Base-by-base conservation (phyloP, 139 green algal species). In the Volvox africanus region DNA sequence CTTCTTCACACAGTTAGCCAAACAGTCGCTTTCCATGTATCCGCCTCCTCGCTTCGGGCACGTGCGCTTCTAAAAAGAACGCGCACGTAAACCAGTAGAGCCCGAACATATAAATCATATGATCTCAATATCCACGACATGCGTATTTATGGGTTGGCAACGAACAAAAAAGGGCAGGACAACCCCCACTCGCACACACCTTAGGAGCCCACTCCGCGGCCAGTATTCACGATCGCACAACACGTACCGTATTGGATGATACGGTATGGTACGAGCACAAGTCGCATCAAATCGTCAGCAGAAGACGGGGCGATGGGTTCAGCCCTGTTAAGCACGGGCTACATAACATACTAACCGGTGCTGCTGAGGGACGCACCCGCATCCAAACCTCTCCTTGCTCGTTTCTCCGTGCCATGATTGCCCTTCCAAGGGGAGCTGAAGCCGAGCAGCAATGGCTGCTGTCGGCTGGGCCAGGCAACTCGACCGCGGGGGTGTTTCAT, bases 381-480 rank as follows among this genome's bases (percentile, higher is more conserved):
- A 55, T 55, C 9, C 44, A 55, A 55, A 55, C 9, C 44, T 9
- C 44, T 55, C 44, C 44, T 55, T 9, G 44, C 44, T 55, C 44
- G 44, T 55, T 55, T 9, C 44, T 55, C 65, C 65, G 65, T 11
- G 65, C 65, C 65, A 12, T 73, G 2, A 82, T 9, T 82, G 76
- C 32, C 32, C 26, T 32, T 68, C 11, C 78, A 68, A 19, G 37
- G 36, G 78, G 37, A 33, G 35, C 33, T 55, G 44, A 82, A 82
- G 21, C 77, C 77, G 77, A 61, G 77, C 77, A 82, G 33, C 77
- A 82, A 82, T 82, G 77, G 77, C 77, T 82, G 77, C 77, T 82
- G 77, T 82, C 77, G 9, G 73, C 44, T 55, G 5, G 44, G 44
- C 44, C 44, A 55, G 44, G 44, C 44, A 55, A 55, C 44, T 55